These are phyloP conservation scores for Sequoiadendron giganteum DNA, from an alignment of 75 land plant species.

Conservation along the genomic window DNA sequence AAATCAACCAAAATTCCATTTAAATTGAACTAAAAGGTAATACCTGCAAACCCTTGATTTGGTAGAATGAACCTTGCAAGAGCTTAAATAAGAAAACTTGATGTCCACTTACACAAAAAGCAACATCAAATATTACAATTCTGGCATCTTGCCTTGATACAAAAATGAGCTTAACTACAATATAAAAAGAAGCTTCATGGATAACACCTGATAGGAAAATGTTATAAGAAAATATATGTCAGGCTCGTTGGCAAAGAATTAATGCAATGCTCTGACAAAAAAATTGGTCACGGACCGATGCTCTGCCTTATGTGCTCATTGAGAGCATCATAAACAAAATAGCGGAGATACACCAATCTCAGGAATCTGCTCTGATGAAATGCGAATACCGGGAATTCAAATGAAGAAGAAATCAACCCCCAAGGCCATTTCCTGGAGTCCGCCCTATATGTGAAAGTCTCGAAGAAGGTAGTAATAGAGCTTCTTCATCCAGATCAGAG, in stretches of 20 bases:
- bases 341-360: background rate
- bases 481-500: constrained; percentile 52
- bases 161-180: constrained; percentile 1
- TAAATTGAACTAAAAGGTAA: background rate
- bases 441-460: constrained; percentile 53
- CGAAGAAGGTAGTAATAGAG: constrained; percentile 48
- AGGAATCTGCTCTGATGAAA: background rate
- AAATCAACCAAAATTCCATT: background rate
- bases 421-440: background rate
- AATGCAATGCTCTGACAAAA: constrained; percentile 9
- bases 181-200: background rate
- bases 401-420: constrained; percentile 3
- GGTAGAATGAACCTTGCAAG: background rate
- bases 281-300: background rate
- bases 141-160: constrained; percentile 6
- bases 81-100: constrained; percentile 6
- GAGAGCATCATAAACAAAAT: constrained; percentile 13
- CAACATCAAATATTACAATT: constrained; percentile 9
- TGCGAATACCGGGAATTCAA: background rate
- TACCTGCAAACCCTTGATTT: background rate
- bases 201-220: background rate
- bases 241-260: constrained; percentile 1
- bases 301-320: constrained; percentile 7
- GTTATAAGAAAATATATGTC: constrained; percentile 7
- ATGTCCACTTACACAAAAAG: background rate